Evolutionary conservation across 768 basidiomycete genomes (phyloP).

Genomic region (Lactifluus piperatus): DNA sequence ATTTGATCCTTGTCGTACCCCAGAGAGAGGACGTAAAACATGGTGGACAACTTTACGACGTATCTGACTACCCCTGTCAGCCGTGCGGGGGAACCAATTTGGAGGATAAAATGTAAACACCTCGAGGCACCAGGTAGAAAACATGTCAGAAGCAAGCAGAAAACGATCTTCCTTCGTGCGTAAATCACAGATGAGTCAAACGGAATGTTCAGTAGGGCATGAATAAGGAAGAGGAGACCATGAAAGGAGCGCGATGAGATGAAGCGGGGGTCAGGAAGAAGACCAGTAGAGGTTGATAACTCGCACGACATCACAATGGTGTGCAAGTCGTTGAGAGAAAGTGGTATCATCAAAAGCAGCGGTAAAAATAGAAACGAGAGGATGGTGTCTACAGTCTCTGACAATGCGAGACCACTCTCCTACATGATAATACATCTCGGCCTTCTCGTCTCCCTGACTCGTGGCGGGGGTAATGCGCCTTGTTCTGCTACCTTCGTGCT

Average conservation of each 20-base stretch:
- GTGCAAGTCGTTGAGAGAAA: conserved; percentile 28
- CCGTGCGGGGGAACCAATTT: conserved; percentile 6
- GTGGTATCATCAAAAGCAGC: conserved; percentile 76
- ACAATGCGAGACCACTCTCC: conserved; percentile 34
- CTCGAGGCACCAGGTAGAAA: conserved; percentile 10
- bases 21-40: conserved; percentile 6
- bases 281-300: conserved; percentile 6
- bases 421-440: conserved; percentile 72
- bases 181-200: conserved; percentile 22
- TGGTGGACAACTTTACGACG: conserved; percentile 1
- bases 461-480: conserved; percentile 29
- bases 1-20: conserved; percentile 14
- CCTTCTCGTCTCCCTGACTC: conserved; percentile 35
- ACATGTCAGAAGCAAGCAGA: conserved; percentile 18
- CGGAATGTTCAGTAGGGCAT: conserved; percentile 22
- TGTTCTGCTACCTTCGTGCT: conserved; percentile 47
- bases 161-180: conserved; percentile 22
- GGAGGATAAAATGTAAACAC: neutral
- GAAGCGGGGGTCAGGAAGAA: conserved; percentile 9
- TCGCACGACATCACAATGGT: conserved; percentile 21
- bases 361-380: conserved; percentile 44
- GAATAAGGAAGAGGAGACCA: conserved; percentile 18
- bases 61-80: conserved; percentile 13
- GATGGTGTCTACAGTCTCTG: conserved; percentile 60
- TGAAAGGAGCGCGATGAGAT: conserved; percentile 19